Evolutionary conservation across 495 filamentous ascomycete genomes (phyloP).

Genomic region (Tirmania nivea): DNA sequence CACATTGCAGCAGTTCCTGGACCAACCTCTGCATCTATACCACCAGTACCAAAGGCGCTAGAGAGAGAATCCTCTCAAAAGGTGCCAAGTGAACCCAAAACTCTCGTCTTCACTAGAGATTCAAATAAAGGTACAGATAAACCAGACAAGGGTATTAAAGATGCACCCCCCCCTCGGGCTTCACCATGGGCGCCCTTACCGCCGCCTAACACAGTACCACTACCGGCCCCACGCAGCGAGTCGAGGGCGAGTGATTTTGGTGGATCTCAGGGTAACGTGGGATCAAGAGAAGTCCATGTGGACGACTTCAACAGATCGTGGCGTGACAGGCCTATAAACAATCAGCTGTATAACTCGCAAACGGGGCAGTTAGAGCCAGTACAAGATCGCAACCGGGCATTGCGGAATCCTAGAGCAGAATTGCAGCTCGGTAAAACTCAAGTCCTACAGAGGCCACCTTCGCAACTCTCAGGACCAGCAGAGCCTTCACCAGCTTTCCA

Average conservation of each 20-base stretch:
- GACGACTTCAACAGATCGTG: conserved; percentile 84
- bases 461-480: conserved; percentile 45
- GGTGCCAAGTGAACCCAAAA: conserved; percentile 11
- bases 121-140: conserved; percentile 33
- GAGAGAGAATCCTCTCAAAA: background rate
- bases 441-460: conserved; percentile 50
- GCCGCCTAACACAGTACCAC: conserved; percentile 60
- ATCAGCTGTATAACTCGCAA: conserved; percentile 79
- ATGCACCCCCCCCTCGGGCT: conserved; percentile 46
- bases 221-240: conserved; percentile 31
- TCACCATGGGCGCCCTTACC: conserved; percentile 82
- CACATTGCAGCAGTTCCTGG: conserved; percentile 11
- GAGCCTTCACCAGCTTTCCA: conserved; percentile 89
- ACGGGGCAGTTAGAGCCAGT: conserved; percentile 90
- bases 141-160: conserved; percentile 35
- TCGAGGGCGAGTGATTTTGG: conserved; percentile 9
- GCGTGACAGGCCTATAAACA: conserved; percentile 39
- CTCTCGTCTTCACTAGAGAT: conserved; percentile 21
- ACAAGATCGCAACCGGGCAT: conserved; percentile 44
- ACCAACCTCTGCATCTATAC: conserved; percentile 11
- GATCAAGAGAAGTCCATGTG: conserved; percentile 68
- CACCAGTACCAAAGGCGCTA: background rate
- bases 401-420: conserved; percentile 33
- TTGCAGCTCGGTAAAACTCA: conserved; percentile 47
- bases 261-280: conserved; percentile 17